Base-by-base conservation (phyloP, 805 yeast genomes). In the Maudiozyma pseudohumilis region DNA sequence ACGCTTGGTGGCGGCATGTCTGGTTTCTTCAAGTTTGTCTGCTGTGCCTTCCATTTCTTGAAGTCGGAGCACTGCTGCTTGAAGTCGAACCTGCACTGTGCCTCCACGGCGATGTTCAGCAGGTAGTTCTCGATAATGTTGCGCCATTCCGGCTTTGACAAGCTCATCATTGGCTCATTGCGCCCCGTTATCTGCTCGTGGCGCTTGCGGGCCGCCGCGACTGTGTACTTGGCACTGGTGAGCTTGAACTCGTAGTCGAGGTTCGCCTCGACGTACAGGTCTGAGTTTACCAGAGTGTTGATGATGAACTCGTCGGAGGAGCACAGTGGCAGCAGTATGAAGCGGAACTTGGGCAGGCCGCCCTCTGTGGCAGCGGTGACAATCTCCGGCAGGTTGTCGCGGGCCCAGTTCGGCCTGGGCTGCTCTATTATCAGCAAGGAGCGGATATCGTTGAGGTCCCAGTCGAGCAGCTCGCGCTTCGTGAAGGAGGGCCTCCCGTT, bases 371-470 rank as follows among this genome's bases (percentile, higher is more conserved):
- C 44, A 24, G 43, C 30, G 9, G 45, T 45, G 22, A 43, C 30
- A 5, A 74, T 60, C 17, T 54, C 48, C 0, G 84, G 85, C 5
- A 77, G 40, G 39, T 60, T 63, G 6, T 63, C 63, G n/a, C n/a
- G n/a, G 12, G 65, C 60, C 85, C 86, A 80, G 48, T 72, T 77
- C 5, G 75, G 74, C 35, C 59, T 61, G 27, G 72, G 46, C 19
- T 53, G 59, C 23, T 66, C 70, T 17, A 77, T 64, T 20, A 81
- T 75, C 26, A 81, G 59, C 21, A 80, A 55, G 2, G 86, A 76
- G 31, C 89, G 61, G 15, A 77, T 61, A 53, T 80, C 88, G 55
- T 81, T 81, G 35, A 77, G 51, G 34, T 72, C 77, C 89, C 89
- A 81, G 54, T 79, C 81, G 19, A 75, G 61, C 29, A 81, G 61